Evolutionary conservation across 2,329 filamentous ascomycete genomes (phyloP), one percentile per base, ranked within the genome.

Genomic region (Sodiomyces alkalinus): DNA sequence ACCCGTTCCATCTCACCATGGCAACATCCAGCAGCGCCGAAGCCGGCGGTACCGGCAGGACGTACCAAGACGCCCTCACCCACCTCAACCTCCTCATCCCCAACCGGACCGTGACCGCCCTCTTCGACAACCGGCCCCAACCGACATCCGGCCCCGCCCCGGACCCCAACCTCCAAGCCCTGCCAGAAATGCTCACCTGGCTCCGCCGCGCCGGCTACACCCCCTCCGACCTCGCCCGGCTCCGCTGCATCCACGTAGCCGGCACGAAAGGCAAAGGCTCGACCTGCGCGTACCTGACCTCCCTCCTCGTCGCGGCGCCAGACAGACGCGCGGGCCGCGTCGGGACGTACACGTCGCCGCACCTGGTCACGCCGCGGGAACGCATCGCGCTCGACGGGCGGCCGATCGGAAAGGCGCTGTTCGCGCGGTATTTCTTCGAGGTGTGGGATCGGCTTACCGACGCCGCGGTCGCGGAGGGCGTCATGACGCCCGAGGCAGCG

Each of bases 241-340:
- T 67, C 28, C 53, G 52, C 11, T 64, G 63, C 39, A 72, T 96
- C 35, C 87, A 96, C 48, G 74, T 96, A 25, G 81, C 87, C 1
- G 87, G 87, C 9, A 94, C 86, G 4, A 96, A 94, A 51, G 87
- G 87, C 34, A 96, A 94, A 51, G 86, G 86, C 22, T 90, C 81
- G 3, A 85, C 83, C 1, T 82, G 80, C 39, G 79, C 86, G 7
- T 87, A 86, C 48, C 68, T 83, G 13, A 82, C 83, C 10, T 75
- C 75, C 3, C 80, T 92, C 37, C 60, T 93, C 24, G 51, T 31
- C 36, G 44, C 39, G 31, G 21, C 35, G 25, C 30, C 28, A 41
- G 30, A 47, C 27, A n/a, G n/a, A n/a, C 27, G 39, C 34, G 35
- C 51, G 37, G 33, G 55, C 36, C 34, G 51, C 49, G 51, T 90